Evolutionary conservation across 2,329 filamentous ascomycete genomes (phyloP), one percentile per base, ranked within the genome.

Genomic region (Pseudonectria buxi): DNA sequence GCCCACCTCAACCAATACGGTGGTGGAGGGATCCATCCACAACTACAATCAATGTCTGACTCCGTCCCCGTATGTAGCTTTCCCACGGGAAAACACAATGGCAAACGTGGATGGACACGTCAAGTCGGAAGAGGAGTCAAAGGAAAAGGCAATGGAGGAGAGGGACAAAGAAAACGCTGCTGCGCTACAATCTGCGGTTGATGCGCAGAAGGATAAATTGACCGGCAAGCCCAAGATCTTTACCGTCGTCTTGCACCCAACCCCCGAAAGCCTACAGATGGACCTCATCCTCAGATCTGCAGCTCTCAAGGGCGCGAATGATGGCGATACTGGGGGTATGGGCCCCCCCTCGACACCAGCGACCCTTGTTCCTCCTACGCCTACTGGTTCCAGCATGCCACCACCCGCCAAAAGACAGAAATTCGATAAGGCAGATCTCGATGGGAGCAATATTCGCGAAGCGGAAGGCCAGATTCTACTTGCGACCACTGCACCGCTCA

Each of bases 41-140:
- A 95, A 94, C 58, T 86, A 89, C 58, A 95, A 88, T 53, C 80
- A 81, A 41, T 92, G 87, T 52, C 72, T 96, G 31, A 95, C 89
- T 0, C 92, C 90, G 0, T 96, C 92, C 0, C 78, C 89, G 0
- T 88, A 83, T 56, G 84, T 78, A 1, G 81, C 86, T 1, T 94
- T 82, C 55, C 86, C 82, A 28, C 74, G 72, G 43, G 69, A 72
- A 72, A 48, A n/a, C n/a, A n/a, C 70, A 62, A 48, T 66, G 64
- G 51, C 65, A 7, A 30, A 43, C n/a, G 35, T 37, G 4, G 53
- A 55, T n/a, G 46, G 31, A 3, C 37, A 38, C 11, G 24, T 29
- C 3, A 66, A 66, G 35, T 60, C 63, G 7, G 66, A 62, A 33
- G 57, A 66, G 7, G 55, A 57, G 13, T 26, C 28, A n/a, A 55